Conservation (phyloP, 306 rosid genomes). For the Vigna mungo region DNA sequence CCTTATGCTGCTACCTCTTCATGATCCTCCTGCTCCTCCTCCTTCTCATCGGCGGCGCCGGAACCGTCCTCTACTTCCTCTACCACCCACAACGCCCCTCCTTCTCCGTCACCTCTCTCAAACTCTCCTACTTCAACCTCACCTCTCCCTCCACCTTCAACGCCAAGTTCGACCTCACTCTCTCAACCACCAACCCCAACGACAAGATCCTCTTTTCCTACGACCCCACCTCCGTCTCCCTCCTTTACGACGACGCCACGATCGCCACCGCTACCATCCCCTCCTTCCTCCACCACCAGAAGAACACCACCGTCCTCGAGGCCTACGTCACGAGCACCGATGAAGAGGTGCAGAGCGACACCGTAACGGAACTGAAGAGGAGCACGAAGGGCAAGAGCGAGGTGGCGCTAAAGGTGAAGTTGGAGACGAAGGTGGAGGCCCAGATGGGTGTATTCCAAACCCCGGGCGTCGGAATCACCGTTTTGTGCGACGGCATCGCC, state of each 20-base stretch:
- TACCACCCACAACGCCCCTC: constrained; percentile 61
- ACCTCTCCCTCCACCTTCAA: constrained; percentile 26
- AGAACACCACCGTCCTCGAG: constrained; percentile 71
- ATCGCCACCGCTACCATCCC: constrained; percentile 47
- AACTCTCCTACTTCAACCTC: constrained; percentile 38
- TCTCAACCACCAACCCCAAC: constrained; percentile 53
- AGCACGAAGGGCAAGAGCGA: constrained; percentile 63
- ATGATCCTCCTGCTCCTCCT: constrained; percentile 58
- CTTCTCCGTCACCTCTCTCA: constrained; percentile 49
- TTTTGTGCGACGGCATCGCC: constrained; percentile 66
- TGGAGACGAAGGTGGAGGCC: constrained; percentile 78
- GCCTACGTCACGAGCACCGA: constrained; percentile 49
- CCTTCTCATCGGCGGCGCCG: constrained; percentile 57
- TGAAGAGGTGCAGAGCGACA: constrained; percentile 38
- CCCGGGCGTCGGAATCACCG: constrained; percentile 69
- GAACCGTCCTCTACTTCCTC: constrained; percentile 63
- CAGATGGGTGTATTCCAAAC: constrained; percentile 65
- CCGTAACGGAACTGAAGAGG: constrained; percentile 48
- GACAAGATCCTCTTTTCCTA: constrained; percentile 42
- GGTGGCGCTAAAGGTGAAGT: constrained; percentile 59
- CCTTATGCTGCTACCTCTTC: constrained; percentile 63
- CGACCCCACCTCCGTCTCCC: constrained; percentile 39
- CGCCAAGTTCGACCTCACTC: constrained; percentile 42
- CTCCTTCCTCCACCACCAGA: constrained; percentile 63
- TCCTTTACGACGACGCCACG: constrained; percentile 28